Percentiles rank a stretch among this genome's conserved stretches.
Conservation (phyloP, 768 basidiomycete species). For the Kwoniella mangroviensis region DNA sequence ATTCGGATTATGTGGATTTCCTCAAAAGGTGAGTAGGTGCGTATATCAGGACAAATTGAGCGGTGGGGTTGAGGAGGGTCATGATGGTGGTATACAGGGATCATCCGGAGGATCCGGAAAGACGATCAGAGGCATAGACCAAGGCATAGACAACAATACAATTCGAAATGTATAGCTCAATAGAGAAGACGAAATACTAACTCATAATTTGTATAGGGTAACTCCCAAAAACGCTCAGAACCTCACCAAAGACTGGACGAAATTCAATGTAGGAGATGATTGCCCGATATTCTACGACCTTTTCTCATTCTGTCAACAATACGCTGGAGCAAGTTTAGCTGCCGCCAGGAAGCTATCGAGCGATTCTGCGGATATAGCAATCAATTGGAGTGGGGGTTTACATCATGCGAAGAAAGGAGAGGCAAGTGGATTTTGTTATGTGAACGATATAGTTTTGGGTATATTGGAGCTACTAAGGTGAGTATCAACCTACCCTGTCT, state of each 20-base stretch:
- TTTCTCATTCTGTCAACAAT: slow-evolving; percentile 93
- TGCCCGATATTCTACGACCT: slow-evolving; percentile 95
- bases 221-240: slow-evolving; percentile 68
- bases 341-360: slow-evolving; percentile 85
- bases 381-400: slow-evolving; percentile 98
- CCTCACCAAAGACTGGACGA: slow-evolving; percentile 61
- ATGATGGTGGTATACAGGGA: background rate
- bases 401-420: slow-evolving; percentile 98
- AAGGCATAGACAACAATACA: no score
- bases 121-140: no score
- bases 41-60: background rate
- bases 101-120: no score
- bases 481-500: slow-evolving; percentile 21
- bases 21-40: slow-evolving; percentile 71
- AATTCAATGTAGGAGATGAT: slow-evolving; percentile 93
- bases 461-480: slow-evolving; percentile 90
- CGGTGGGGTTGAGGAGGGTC: background rate
- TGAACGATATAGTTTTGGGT: slow-evolving; percentile 94
- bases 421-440: slow-evolving; percentile 97
- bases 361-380: slow-evolving; percentile 89
- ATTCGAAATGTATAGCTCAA: no score
- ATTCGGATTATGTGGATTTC: slow-evolving; percentile 94
- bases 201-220: slow-evolving; percentile 63
- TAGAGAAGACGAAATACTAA: background rate
- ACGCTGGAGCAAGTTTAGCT: slow-evolving; percentile 87